A percentile compares a stretch with the other conserved stretches of the same genome.
Evolutionary conservation across 306 rosid genomes (phyloP).

Genomic region (Corylus avellana): DNA sequence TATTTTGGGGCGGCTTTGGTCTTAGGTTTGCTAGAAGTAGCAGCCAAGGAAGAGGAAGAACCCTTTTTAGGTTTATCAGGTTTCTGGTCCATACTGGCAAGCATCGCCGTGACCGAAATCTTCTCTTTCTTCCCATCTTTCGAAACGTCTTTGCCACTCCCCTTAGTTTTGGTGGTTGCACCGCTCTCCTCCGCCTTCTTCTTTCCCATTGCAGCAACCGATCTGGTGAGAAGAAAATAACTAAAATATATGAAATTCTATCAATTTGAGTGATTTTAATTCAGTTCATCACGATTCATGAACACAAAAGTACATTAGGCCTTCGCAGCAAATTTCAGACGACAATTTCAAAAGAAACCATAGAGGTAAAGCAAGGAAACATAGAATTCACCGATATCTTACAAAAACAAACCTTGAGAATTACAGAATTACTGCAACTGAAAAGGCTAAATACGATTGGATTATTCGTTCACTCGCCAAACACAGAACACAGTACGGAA

Average conservation of each 20-base stretch:
- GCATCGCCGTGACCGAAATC: constrained; percentile 36
- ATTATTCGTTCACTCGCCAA: too few relatives aligned
- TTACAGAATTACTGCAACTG: too few relatives aligned
- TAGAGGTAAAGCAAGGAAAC: too few relatives aligned
- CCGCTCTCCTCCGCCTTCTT: constrained; percentile 27
- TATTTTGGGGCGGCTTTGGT: constrained; percentile 38
- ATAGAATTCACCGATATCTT: too few relatives aligned
- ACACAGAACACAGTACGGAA: too few relatives aligned
- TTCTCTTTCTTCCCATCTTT: constrained; percentile 27
- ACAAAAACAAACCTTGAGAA: too few relatives aligned
- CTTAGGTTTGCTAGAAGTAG: constrained; percentile 15
- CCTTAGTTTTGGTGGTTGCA: constrained; percentile 20
- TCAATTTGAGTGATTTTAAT: background rate
- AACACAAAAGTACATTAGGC: too few relatives aligned
- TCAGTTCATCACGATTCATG: background rate
- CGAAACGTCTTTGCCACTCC: background rate
- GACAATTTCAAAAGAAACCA: too few relatives aligned
- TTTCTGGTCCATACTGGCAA: constrained; percentile 48
- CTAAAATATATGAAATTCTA: background rate
- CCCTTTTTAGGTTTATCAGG: constrained; percentile 39
- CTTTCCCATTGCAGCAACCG: constrained; percentile 19
- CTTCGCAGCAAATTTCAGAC: too few relatives aligned
- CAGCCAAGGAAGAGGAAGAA: constrained; percentile 28
- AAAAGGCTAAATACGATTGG: too few relatives aligned
- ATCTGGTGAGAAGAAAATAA: background rate